A percentile compares a stretch with the other conserved stretches of the same genome.
Conservation (phyloP, 371 early-diverging fungal genomes). For the Dinochytrium kinnereticum region DNA sequence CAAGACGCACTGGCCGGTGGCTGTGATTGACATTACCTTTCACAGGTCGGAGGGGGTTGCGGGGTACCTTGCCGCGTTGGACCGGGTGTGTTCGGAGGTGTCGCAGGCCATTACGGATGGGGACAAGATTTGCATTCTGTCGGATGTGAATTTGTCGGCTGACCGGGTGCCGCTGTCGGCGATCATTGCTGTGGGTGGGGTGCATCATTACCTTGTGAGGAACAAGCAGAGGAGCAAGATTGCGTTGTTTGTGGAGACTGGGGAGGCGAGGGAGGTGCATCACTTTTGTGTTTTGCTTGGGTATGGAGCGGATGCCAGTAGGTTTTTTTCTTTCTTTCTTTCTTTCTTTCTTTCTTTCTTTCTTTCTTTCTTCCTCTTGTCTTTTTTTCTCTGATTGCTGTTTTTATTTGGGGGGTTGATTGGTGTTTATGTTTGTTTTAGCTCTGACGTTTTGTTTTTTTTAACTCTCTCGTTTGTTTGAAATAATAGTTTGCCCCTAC, state of each 20-base stretch:
- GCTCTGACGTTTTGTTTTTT: neutral
- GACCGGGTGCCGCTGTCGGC: constrained; percentile 86
- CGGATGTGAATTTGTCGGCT: constrained; percentile 71
- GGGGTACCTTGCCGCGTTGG: constrained; percentile 79
- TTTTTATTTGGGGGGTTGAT: too few species aligned
- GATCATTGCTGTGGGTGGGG: constrained; percentile 90
- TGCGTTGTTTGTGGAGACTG: constrained; percentile 90
- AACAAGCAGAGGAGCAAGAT: constrained; percentile 87
- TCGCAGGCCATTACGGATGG: constrained; percentile 77
- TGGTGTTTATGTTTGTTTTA: too few species aligned
- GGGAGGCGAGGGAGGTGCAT: constrained; percentile 96
- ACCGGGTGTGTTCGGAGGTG: constrained; percentile 85
- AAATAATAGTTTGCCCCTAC: constrained; percentile 82
- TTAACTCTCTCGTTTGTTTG: neutral
- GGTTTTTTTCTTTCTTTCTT: constrained; percentile 14
- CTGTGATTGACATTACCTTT: constrained; percentile 88
- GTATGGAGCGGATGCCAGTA: constrained; percentile 92
- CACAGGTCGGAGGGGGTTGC: constrained; percentile 71
- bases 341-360: constrained; percentile 7
- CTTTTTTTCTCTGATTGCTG: neutral
- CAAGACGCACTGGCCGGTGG: constrained; percentile 78
- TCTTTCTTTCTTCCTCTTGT: neutral
- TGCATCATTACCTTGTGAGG: constrained; percentile 91
- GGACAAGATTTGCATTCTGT: constrained; percentile 80
- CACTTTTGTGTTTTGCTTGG: constrained; percentile 96